Evolutionary conservation across 495 filamentous ascomycete species (phyloP).

Genomic region (Cercophora sp.): DNA sequence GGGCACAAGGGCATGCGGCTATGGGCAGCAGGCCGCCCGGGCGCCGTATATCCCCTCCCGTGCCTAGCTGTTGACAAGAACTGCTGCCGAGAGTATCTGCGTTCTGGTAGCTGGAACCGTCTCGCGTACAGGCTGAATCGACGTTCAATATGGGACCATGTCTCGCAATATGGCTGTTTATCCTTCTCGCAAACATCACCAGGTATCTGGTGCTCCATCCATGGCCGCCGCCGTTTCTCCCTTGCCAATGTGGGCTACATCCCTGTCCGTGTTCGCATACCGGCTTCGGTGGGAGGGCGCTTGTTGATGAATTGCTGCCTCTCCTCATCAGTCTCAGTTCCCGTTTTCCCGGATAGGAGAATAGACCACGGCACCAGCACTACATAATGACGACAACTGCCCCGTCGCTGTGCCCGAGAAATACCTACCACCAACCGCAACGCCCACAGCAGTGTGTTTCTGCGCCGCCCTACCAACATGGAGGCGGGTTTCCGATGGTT

Average conservation of each 20-base stretch:
- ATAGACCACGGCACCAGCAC: no score
- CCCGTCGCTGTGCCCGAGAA: no score
- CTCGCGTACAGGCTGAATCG: constrained; percentile 26
- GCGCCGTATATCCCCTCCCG: no score
- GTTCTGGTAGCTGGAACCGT: constrained; percentile 23
- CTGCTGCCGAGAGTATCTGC: constrained; percentile 6
- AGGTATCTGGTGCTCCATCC: constrained; percentile 22
- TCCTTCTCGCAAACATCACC: constrained; percentile 17
- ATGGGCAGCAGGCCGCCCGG: no score
- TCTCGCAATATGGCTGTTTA: constrained; percentile 22
- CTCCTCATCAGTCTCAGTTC: neutral
- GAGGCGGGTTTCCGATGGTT: constrained; percentile 17
- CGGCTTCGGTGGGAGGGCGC: constrained; percentile 1
- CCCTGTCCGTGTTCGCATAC: neutral
- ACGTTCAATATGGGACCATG: constrained; percentile 22
- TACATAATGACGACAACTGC: constrained; percentile 3
- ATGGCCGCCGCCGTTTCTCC: constrained; percentile 2
- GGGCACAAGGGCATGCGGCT: no score
- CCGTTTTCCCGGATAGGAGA: constrained; percentile 8
- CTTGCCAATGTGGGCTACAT: neutral
- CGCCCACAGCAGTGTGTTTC: neutral
- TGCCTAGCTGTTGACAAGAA: no score
- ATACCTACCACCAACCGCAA: no score
- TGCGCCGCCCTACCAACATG: constrained; percentile 14
- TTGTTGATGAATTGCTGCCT: constrained; percentile 5